Evolutionary conservation across 352 stramenopile species (phyloP).

Genomic region (Phytophthora litchii): DNA sequence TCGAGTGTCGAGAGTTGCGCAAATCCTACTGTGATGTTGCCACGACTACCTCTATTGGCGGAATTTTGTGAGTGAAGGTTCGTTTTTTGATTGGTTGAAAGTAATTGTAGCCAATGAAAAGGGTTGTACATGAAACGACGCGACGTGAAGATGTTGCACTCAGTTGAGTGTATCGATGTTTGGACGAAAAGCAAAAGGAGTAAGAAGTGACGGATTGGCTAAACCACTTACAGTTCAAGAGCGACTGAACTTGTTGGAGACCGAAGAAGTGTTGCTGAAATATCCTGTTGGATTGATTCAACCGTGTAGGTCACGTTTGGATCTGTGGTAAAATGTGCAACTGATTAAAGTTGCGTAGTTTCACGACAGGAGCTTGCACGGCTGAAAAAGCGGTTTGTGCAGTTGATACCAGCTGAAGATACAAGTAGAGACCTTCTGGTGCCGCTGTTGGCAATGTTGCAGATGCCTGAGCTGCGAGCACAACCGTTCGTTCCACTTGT

Average conservation of each 20-base stretch:
- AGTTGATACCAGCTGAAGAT: constrained; percentile 27
- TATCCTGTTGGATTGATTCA: constrained; percentile 35
- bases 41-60: constrained; percentile 2
- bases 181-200: constrained; percentile 10
- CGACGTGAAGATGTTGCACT: constrained; percentile 13
- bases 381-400: constrained; percentile 50
- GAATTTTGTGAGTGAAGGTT: constrained; percentile 23
- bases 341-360: constrained; percentile 22
- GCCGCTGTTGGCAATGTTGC: constrained; percentile 12
- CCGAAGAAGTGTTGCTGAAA: constrained; percentile 5
- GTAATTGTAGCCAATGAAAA: constrained; percentile 12
- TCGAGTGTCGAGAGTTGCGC: not conserved
- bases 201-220: not conserved
- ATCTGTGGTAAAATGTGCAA: too few relatives aligned
- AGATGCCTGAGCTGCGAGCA: constrained; percentile 46
- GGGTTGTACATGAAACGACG: constrained; percentile 18
- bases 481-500: constrained; percentile 30
- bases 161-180: constrained; percentile 17
- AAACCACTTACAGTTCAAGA: constrained; percentile 27
- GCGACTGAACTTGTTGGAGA: constrained; percentile 20
- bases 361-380: constrained; percentile 46
- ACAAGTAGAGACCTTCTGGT: constrained; percentile 14
- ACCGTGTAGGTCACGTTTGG: constrained; percentile 36
- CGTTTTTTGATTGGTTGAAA: constrained; percentile 1
- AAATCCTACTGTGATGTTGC: not conserved